phyloP scores from a whole-genome alignment of 169 alveolate species.

The Eimeria tenella region DNA sequence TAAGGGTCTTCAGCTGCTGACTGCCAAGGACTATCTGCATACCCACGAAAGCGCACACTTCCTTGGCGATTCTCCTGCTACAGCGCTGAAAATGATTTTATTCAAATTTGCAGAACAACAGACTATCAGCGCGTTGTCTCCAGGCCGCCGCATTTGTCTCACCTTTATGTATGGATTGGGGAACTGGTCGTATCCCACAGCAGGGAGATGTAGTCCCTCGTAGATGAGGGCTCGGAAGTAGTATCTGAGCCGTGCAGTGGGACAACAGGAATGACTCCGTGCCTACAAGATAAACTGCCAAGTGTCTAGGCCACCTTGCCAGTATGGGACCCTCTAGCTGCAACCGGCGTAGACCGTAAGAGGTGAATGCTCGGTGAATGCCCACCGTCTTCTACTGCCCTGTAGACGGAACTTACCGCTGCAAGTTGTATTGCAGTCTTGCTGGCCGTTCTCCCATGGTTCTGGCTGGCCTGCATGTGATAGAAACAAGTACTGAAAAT shows the following conservation, averaged over 20 bases:
- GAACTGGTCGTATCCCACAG: constrained; percentile 86
- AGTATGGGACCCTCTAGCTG: no score
- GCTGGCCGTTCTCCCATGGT: constrained; percentile 84
- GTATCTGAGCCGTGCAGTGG: constrained; percentile 73
- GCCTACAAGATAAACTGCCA: neutral
- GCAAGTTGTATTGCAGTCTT: constrained; percentile 88
- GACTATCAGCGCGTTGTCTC: neutral
- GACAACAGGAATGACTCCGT: neutral
- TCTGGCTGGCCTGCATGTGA: constrained; percentile 73
- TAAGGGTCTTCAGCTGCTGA: constrained; percentile 86
- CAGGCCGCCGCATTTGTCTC: neutral
- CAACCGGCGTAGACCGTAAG: no score
- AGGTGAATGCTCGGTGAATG: no score
- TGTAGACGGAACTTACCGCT: constrained; percentile 21
- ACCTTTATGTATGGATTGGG: constrained; percentile 84
- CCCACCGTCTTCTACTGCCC: no score
- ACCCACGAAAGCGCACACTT: constrained; percentile 18
- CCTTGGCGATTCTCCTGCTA: neutral
- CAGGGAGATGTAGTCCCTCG: constrained; percentile 92
- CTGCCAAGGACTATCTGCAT: constrained; percentile 90
- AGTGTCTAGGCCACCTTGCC: no score
- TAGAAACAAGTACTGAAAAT: constrained; percentile 83
- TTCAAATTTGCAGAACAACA: neutral
- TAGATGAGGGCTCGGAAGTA: constrained; percentile 90
- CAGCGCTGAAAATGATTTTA: neutral